Evolutionary conservation across 1,139 yeast species (phyloP).

Genomic region (Geotrichum histeridarum): DNA sequence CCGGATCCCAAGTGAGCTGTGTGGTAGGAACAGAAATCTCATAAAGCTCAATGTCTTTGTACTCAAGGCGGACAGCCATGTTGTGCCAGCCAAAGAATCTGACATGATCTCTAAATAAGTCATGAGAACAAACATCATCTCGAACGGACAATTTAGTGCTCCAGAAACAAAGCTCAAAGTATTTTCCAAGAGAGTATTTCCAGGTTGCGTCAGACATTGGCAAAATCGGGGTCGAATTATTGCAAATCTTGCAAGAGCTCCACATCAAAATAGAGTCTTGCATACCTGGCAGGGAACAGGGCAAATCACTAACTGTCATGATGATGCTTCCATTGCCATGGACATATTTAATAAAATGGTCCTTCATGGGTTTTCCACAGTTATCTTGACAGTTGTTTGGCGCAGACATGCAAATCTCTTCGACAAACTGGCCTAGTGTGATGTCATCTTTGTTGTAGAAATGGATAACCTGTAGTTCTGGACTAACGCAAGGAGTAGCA

Average conservation of each 20-base stretch:
- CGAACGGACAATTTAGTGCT: slow-evolving; percentile 45
- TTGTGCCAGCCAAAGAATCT: slow-evolving; percentile 82
- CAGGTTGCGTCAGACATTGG: slow-evolving; percentile 89
- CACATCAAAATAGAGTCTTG: slow-evolving; percentile 77
- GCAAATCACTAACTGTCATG: slow-evolving; percentile 60
- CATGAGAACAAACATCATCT: slow-evolving; percentile 67
- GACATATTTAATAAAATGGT: slow-evolving; percentile 83
- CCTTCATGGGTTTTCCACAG: slow-evolving; percentile 65
- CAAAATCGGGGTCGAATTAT: slow-evolving; percentile 66
- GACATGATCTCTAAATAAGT: slow-evolving; percentile 72
- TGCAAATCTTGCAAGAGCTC: slow-evolving; percentile 85
- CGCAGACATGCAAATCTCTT: slow-evolving; percentile 69
- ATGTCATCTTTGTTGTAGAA: slow-evolving; percentile 79
- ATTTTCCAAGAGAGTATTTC: slow-evolving; percentile 90
- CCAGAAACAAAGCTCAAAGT: slow-evolving; percentile 81
- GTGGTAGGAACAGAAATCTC: slow-evolving; percentile 77
- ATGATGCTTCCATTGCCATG: slow-evolving; percentile 84
- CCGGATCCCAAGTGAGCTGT: slow-evolving; percentile 66
- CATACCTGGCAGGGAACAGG: slow-evolving; percentile 53
- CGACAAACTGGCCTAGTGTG: slow-evolving; percentile 83
- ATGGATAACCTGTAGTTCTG: slow-evolving; percentile 73
- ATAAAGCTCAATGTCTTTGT: slow-evolving; percentile 64
- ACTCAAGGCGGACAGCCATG: slow-evolving; percentile 73
- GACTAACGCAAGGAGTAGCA: slow-evolving; percentile 91
- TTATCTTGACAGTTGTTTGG: slow-evolving; percentile 65